Conservation (phyloP, 805 yeast genomes). For the Candida patagonica region DNA sequence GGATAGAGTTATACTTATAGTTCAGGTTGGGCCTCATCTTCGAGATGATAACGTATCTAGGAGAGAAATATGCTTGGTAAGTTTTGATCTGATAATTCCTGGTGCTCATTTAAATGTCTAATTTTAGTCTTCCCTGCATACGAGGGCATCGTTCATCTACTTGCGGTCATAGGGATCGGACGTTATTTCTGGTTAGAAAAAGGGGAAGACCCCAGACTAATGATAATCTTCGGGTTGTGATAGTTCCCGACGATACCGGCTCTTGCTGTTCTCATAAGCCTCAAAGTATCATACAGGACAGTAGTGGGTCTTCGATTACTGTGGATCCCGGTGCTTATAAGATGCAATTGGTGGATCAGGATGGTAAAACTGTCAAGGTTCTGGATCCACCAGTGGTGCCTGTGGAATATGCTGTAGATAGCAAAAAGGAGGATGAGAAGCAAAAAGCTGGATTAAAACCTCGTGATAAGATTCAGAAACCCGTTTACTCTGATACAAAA, state of each 20-base stretch:
- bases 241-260: constrained; percentile 15
- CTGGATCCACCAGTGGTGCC: constrained; percentile 8
- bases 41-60: constrained; percentile 66
- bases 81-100: constrained; percentile 25
- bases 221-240: constrained; percentile 48
- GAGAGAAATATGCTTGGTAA: constrained; percentile 68
- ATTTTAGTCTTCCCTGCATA: constrained; percentile 53
- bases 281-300: too few relatives aligned
- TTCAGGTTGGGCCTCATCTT: too few relatives aligned
- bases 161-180: constrained; percentile 73
- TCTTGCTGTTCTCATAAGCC: neutral
- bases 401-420: neutral
- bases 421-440: neutral
- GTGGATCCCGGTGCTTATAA: constrained; percentile 16
- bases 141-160: constrained; percentile 87
- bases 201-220: constrained; percentile 76
- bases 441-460: neutral
- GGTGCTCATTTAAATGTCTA: constrained; percentile 2
- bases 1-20: too few relatives aligned
- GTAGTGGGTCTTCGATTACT: constrained; percentile 9
- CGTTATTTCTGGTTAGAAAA: constrained; percentile 77
- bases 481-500: too few relatives aligned
- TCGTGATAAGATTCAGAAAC: too few relatives aligned
- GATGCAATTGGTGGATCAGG: constrained; percentile 18
- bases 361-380: constrained; percentile 16